These are phyloP conservation scores for Moniliophthora roreri DNA, from an alignment of 1,284 basidiomycete species.

Conservation along the genomic window DNA sequence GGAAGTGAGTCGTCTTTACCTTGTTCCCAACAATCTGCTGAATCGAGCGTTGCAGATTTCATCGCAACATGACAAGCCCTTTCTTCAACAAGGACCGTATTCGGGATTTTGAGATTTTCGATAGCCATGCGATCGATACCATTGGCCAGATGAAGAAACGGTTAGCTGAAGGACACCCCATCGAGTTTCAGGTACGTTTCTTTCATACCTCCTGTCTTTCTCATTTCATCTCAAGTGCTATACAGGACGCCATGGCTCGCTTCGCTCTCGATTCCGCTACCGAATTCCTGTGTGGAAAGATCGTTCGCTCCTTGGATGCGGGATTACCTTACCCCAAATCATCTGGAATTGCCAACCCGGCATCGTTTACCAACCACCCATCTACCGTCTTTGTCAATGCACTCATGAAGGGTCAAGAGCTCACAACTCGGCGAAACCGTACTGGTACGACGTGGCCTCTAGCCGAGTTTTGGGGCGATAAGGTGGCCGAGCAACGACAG, in stretches of 20 bases:
- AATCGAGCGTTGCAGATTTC: slow-evolving; percentile 33
- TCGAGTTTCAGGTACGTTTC: slow-evolving; percentile 52
- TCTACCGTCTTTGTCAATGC: slow-evolving; percentile 37
- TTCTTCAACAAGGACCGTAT: slow-evolving; percentile 54
- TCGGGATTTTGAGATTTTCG: slow-evolving; percentile 52
- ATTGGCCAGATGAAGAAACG: slow-evolving; percentile 36
- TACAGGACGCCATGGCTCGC: slow-evolving; percentile 37
- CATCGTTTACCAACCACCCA: slow-evolving; percentile 24
- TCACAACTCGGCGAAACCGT: slow-evolving; percentile 29
- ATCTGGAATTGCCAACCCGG: slow-evolving; percentile 16
- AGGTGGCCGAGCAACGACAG: slow-evolving; percentile 27
- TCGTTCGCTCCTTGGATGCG: slow-evolving; percentile 30
- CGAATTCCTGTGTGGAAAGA: slow-evolving; percentile 36
- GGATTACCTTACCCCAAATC: slow-evolving; percentile 36
- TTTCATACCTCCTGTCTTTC: not conserved
- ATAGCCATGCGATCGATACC: slow-evolving; percentile 36
- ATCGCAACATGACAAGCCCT: slow-evolving; percentile 50
- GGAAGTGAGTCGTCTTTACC: slow-evolving; percentile 30
- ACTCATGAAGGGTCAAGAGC: slow-evolving; percentile 35
- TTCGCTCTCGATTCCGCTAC: slow-evolving; percentile 46
- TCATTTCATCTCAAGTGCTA: not conserved
- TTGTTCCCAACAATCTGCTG: not conserved
- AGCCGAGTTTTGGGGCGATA: slow-evolving; percentile 40
- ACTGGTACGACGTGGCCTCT: slow-evolving; percentile 37
- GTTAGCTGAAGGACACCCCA: slow-evolving; percentile 39